Base-by-base conservation (phyloP, 257 asterid species). In the Solanum clarkiae region DNA sequence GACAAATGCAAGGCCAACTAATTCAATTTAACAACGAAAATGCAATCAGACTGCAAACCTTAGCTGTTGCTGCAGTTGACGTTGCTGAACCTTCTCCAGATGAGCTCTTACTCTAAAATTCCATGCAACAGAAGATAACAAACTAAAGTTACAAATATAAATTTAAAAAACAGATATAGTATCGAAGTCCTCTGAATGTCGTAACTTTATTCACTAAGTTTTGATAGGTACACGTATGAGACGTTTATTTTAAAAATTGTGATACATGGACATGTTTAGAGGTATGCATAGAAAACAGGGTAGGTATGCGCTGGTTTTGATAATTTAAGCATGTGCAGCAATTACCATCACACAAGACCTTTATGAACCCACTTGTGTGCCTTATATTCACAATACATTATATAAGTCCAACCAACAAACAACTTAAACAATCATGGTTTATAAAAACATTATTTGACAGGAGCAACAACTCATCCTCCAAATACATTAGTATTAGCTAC, bases 71-170 rank as follows among this genome's bases (percentile, higher is more conserved):
- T 24, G 91, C 91, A 89, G 87, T 62, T 45, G 96, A 88, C 17
- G 89, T 65, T 49, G 93, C 89, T 60, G 98, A 94, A 60, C 95
- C 95, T 81, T 88, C 98, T 77, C 93, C 91, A 18, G 92, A 22
- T 16, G 96, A 45, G 72, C 82, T 91, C 92, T 93, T 92, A 84
- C 81, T 90, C 96, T 93, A 84, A 87, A 89, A 86, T 79, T 79
- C 49, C 83, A 86, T 70, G 83, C 56, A 51, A 81, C 63, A 80
- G 65, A 54, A 75, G 14, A 42, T 51, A 83, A 68, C 65, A 63
- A 17, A 66, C 72, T 24, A 55, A 51, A 51, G 62, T 32, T 22
- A 83, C 56, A 60, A 29, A 68, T n/a, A 49, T 10, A 51, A 83
- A 83, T 17, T 36, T 4, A 36, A 51, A 51, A 77, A 45, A 47